Conservation (phyloP, 1,284 basidiomycete genomes). For the Psilocybe mexicana region DNA sequence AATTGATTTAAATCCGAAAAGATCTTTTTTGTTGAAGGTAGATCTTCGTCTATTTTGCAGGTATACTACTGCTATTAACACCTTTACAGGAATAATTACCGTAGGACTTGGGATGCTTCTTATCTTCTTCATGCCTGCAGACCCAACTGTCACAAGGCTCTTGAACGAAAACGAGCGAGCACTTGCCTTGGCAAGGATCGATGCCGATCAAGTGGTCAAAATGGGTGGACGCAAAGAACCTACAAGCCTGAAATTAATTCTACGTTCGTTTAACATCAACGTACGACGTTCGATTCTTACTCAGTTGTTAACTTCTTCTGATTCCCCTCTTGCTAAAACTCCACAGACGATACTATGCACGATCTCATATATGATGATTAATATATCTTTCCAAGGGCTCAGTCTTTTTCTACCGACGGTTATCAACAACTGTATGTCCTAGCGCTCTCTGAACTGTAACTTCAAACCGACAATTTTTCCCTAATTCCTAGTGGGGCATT, state of each 20-base stretch:
- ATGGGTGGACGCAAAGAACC: constrained; percentile 34
- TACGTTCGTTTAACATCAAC: constrained; percentile 39
- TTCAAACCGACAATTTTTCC: too few species aligned
- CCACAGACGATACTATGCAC: constrained; percentile 33
- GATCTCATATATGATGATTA: constrained; percentile 34
- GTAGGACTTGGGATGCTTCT: constrained; percentile 35
- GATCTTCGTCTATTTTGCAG: background rate
- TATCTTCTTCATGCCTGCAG: constrained; percentile 38
- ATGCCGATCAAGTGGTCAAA: constrained; percentile 36
- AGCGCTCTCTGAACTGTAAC: background rate
- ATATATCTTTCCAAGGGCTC: constrained; percentile 44
- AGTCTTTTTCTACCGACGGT: constrained; percentile 45
- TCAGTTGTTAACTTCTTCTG: background rate
- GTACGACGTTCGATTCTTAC: constrained; percentile 23
- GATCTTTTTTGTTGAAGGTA: constrained; percentile 44
- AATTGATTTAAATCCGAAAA: background rate
- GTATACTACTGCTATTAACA: background rate
- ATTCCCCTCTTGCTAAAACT: background rate
- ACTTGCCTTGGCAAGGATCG: constrained; percentile 38
- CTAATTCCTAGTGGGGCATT: too few species aligned
- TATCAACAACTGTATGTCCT: constrained; percentile 33
- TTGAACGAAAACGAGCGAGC: constrained; percentile 36
- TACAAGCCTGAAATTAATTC: constrained; percentile 33
- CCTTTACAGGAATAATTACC: constrained; percentile 37
- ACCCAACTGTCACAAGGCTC: constrained; percentile 36